Percentiles rank a stretch among this genome's conserved stretches.
Conservation (phyloP, 2,329 filamentous ascomycete genomes). For the Cercospora sp. region DNA sequence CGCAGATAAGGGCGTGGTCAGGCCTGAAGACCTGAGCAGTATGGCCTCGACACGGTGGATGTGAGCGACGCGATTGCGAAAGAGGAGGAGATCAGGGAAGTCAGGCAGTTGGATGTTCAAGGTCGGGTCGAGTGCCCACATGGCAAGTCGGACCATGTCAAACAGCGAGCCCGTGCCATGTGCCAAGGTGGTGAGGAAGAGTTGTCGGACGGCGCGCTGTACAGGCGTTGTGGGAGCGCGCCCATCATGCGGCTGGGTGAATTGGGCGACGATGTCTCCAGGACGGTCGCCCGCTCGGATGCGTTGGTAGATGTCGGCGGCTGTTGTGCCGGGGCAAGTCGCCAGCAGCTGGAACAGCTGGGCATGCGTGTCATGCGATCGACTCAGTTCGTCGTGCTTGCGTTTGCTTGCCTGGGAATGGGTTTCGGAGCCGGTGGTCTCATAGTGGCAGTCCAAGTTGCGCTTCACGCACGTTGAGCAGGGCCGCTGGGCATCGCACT, state of each 20-base stretch:
- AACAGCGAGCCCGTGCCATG: slow-evolving; percentile 20
- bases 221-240: no score
- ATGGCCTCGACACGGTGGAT: neutral
- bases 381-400: slow-evolving; percentile 11
- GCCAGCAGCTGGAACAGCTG: slow-evolving; percentile 4
- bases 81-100: neutral
- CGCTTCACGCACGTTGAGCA: neutral
- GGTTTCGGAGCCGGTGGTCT: slow-evolving; percentile 15
- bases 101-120: neutral
- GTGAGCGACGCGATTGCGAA: neutral
- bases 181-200: slow-evolving; percentile 12
- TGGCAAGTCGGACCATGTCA: slow-evolving; percentile 14
- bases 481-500: neutral
- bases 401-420: slow-evolving; percentile 15
- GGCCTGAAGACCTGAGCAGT: neutral
- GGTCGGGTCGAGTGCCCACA: neutral
- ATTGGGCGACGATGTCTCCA: neutral
- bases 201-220: neutral
- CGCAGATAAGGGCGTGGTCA: neutral
- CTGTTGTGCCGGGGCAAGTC: neutral
- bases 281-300: neutral
- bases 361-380: neutral
- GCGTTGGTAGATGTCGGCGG: neutral
- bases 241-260: no score
- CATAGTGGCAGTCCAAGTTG: neutral